These are phyloP conservation scores for Iris pallida DNA, from an alignment of 116 monocot genomes.

Conservation along the genomic window DNA sequence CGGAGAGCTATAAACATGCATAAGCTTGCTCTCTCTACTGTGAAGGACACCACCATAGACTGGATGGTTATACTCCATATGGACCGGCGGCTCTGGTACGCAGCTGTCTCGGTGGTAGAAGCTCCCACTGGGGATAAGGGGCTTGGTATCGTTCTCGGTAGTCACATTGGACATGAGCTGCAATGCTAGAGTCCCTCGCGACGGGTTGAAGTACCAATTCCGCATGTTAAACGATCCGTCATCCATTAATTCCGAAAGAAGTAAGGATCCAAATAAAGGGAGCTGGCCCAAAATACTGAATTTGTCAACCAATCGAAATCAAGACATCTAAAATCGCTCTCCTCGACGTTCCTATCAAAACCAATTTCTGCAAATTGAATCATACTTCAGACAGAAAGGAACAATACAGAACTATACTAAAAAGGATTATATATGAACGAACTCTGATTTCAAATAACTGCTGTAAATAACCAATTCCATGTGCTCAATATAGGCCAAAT, in stretches of 20 bases:
- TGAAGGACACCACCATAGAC: constrained; percentile 37
- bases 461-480: too few relatives aligned
- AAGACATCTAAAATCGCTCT: too few relatives aligned
- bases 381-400: too few relatives aligned
- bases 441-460: too few relatives aligned
- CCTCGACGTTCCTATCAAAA: too few relatives aligned
- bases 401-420: too few relatives aligned
- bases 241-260: background rate
- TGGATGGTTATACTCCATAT: background rate
- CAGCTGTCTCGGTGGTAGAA: constrained; percentile 28
- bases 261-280: too few relatives aligned
- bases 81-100: constrained; percentile 17
- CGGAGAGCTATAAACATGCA: background rate
- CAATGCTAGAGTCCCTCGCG: constrained; percentile 18
- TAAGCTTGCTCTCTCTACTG: constrained; percentile 20
- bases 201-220: constrained; percentile 13
- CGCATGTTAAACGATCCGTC: constrained; percentile 5
- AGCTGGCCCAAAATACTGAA: too few relatives aligned
- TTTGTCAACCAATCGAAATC: too few relatives aligned
- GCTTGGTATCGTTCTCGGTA: constrained; percentile 43
- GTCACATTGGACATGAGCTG: constrained; percentile 39
- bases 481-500: too few relatives aligned
- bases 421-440: too few relatives aligned
- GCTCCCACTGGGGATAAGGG: constrained; percentile 20
- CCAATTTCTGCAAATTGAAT: too few relatives aligned